Base-by-base conservation (phyloP, 1,284 basidiomycete species). In the Inonotus obliquus region DNA sequence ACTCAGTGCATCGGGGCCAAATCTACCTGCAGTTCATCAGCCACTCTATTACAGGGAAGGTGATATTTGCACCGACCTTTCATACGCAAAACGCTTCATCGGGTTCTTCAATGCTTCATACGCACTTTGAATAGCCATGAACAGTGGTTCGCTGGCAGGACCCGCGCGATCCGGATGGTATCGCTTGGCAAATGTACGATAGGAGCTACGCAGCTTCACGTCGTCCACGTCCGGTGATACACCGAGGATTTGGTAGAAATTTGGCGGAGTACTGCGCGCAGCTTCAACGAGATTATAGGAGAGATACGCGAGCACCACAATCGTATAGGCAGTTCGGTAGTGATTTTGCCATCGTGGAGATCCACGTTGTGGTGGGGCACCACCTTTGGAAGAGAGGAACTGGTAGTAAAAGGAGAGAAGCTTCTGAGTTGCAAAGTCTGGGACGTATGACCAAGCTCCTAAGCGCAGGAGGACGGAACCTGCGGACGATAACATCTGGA, bases 61-160 rank as follows among this genome's bases (percentile, higher is more conserved):
- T 14, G 27, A 25, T 2, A 11, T n/a, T 48, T 32, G 9, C 2
- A 70, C 80, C 60, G 61, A 87, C 89, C 84, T 78, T 74, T 96
- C 93, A 72, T 96, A 96, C 0, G 92, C 93, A 75, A 92, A 94
- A 52, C 92, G 76, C 62, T 87, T 86, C 1, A 84, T 78, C 0
- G 93, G 91, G 67, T 94, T 83, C 63, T 85, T 91, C 10, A 96
- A 73, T 0, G 86, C 85, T 70, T 96, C 92, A 69, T 88, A 94
- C 19, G 89, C 90, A 67, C 86, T 82, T 57, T 92, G 77, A 1
- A 91, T 84, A 29, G 77, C 70, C 61, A 94, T 91, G 70, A 95
- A 96, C 51, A 85, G 64, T 4, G 77, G 77, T 63, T 86, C 84
- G 1, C 85, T 86, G n/a, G 77, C 74, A 0, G 75, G 73, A 0